Percentiles rank a stretch among this genome's conserved stretches.
phyloP scores from a whole-genome alignment of 805 yeast species.

The Candida xiaguanensis region DNA sequence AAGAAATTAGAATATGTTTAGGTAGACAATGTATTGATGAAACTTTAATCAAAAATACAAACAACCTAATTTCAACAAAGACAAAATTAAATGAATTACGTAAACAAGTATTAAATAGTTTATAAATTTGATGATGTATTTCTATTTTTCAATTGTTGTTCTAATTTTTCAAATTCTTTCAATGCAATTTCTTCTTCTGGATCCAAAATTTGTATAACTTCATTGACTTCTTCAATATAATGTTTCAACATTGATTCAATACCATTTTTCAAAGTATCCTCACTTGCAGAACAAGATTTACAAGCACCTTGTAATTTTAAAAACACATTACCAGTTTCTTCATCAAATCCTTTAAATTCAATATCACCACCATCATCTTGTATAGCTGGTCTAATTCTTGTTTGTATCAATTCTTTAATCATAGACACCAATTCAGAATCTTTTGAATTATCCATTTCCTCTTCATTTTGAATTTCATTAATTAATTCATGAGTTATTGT shows the following conservation, averaged over 20 bases:
- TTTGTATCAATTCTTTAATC: constrained; percentile 88
- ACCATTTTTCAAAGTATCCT: constrained; percentile 90
- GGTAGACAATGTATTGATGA: constrained; percentile 34
- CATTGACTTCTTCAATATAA: constrained; percentile 91
- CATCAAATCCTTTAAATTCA: constrained; percentile 81
- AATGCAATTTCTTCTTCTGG: constrained; percentile 72
- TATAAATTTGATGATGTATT: constrained; percentile 9
- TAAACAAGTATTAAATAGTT: constrained; percentile 4
- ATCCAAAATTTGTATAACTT: constrained; percentile 83
- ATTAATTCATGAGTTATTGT: constrained; percentile 36
- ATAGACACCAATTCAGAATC: constrained; percentile 70
- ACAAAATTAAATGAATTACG: constrained; percentile 12
- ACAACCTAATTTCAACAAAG: constrained; percentile 16
- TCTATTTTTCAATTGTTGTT: constrained; percentile 37
- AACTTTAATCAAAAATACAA: constrained; percentile 34
- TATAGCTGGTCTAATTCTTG: constrained; percentile 95
- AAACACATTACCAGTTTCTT: constrained; percentile 81
- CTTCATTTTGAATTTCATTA: constrained; percentile 28
- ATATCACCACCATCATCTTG: constrained; percentile 99
- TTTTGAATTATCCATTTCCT: constrained; percentile 45
- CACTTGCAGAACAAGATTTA: constrained; percentile 85
- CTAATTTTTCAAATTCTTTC: constrained; percentile 81
- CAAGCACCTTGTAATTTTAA: constrained; percentile 94
- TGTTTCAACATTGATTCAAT: constrained; percentile 97
- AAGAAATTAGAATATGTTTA: constrained; percentile 32